Evolutionary conservation across 805 yeast species (phyloP).

Genomic region (Sungouiella blattae): DNA sequence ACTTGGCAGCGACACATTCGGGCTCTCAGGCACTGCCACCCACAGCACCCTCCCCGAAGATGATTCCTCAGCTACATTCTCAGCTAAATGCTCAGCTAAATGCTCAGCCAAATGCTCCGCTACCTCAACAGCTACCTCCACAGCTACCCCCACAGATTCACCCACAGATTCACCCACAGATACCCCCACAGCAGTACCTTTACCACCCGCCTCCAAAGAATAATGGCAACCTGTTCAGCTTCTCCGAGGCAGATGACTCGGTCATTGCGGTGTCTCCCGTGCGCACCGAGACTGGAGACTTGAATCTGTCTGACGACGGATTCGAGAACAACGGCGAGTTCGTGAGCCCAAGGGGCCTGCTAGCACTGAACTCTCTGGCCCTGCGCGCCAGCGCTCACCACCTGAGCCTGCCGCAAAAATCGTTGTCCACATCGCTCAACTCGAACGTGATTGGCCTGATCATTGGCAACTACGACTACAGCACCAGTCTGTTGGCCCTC

Average conservation of each 20-base stretch:
- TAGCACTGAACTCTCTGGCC: conserved; percentile 1
- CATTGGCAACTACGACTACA: conserved; percentile 27
- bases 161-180: no score
- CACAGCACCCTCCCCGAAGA: no score
- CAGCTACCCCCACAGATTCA: no score
- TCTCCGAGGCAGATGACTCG: conserved; percentile 25
- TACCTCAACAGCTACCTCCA: no score
- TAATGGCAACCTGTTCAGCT: conserved; percentile 21
- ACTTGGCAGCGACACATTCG: no score
- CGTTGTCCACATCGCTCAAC: conserved; percentile 11
- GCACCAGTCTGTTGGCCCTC: conserved; percentile 20
- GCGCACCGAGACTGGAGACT: background rate
- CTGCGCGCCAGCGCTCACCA: conserved; percentile 4
- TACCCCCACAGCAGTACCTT: no score
- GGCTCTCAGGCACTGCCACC: no score
- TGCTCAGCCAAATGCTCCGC: no score
- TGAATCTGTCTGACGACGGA: no score
- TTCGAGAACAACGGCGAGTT: conserved; percentile 3
- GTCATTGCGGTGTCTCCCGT: conserved; percentile 18
- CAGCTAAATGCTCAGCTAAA: no score
- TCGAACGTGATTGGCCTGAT: conserved; percentile 28
- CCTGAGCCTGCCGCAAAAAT: conserved; percentile 19
- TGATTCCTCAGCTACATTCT: no score
- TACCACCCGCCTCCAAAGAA: no score
- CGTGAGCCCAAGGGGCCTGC: conserved; percentile 1